Conservation (phyloP, 2,329 filamentous ascomycete genomes). For the Acephala macrosclerotiorum region DNA sequence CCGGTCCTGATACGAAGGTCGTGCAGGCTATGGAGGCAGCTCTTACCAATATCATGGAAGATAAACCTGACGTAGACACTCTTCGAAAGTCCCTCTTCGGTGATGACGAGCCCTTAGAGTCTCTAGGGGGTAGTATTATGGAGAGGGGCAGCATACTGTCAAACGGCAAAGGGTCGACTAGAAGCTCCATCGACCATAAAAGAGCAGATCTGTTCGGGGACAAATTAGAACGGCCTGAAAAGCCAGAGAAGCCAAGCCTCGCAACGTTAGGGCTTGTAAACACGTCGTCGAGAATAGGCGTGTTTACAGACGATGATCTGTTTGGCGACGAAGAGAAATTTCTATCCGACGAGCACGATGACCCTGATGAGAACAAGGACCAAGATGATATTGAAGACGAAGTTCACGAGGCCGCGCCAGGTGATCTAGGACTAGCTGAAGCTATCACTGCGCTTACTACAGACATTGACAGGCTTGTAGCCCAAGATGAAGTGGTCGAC, state of each 20-base stretch:
- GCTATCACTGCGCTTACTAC: conserved; percentile 87
- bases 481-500: conserved; percentile 91
- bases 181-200: conserved; percentile 66
- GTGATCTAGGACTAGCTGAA: conserved; percentile 91
- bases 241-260: conserved; percentile 78
- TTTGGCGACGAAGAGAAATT: conserved; percentile 90
- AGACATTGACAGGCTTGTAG: conserved; percentile 87
- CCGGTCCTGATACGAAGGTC: conserved; percentile 75
- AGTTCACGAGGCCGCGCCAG: conserved; percentile 92
- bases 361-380: conserved; percentile 62
- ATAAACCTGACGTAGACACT: conserved; percentile 73
- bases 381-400: conserved; percentile 75
- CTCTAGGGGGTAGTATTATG: conserved; percentile 53
- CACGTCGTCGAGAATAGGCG: conserved; percentile 84
- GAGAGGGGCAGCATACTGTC: conserved; percentile 53
- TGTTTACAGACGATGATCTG: conserved; percentile 92
- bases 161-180: conserved; percentile 66
- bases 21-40: conserved; percentile 94
- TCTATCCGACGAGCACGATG: conserved; percentile 84
- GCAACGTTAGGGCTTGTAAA: conserved; percentile 92
- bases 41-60: conserved; percentile 89
- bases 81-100: conserved; percentile 73
- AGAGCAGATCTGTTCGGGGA: conserved; percentile 53
- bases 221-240: conserved; percentile 63
- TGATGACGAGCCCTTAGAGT: conserved; percentile 51